Evolutionary conservation across 1,284 basidiomycete species (phyloP), one percentile per base, ranked within the genome.

Genomic region (Hymenochaete sp.): DNA sequence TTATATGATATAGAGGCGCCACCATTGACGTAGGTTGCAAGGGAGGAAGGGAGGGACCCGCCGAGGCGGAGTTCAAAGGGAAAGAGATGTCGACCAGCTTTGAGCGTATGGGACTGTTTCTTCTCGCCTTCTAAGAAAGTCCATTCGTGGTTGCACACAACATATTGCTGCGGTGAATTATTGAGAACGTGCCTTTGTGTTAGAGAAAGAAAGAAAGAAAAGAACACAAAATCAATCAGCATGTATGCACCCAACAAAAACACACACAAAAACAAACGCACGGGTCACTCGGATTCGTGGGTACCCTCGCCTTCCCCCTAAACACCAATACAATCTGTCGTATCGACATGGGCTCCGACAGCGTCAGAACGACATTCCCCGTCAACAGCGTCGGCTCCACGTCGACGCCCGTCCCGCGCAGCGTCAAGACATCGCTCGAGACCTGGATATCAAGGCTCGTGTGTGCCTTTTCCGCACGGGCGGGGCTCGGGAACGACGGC

Each of bases 261-360:
- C n/a, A n/a, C n/a, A n/a, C n/a, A n/a, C 14, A 49, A 24, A 19
- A 21, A 25, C n/a, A n/a, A 31, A 75, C 79, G 63, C 62, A 90
- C 89, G 75, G 69, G 38, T 85, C 78, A 45, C 66, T 64, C n/a
- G 77, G 63, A 9, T 73, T 66, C 36, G 72, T 68, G 4, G 84
- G 83, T 1, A 92, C 67, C 51, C 77, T 77, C 2, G 82, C 83
- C 64, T 92, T 93, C 29, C 90, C 91, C 52, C 77, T 72, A 58
- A 95, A 84, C 50, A 80, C 77, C 53, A 95, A 77, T 2, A 76
- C 84, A 48, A 96, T 82, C 62, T 93, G 86, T 62, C 82, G 88
- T 63, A 96, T 77, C 48, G 88, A 80, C 0, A 84, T 90, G 29
- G 82, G 68, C 63, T 95, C 88, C 3, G 72, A 67, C 48, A 96